A percentile compares a stretch with the other conserved stretches of the same genome.
phyloP scores from a whole-genome alignment of 176 grass and related monocot genomes.

The Themeda triandra region DNA sequence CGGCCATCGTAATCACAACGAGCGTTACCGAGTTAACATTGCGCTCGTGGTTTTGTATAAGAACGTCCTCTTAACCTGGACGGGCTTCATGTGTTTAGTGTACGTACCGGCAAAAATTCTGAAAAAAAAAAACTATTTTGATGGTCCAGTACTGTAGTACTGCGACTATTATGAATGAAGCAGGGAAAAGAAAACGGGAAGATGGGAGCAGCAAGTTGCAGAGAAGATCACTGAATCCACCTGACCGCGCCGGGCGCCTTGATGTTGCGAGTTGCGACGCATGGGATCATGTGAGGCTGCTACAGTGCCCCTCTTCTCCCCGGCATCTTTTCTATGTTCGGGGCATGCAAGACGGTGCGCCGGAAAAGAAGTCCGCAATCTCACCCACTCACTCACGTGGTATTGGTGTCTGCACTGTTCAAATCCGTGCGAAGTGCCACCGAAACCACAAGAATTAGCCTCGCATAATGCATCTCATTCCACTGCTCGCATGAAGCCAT shows the following conservation, averaged over 20 bases:
- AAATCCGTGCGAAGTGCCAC: not conserved
- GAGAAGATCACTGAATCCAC: slow-evolving; percentile 34
- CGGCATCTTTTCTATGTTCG: slow-evolving; percentile 4
- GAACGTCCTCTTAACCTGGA: not conserved
- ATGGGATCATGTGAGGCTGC: slow-evolving; percentile 37
- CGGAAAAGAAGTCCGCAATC: not conserved
- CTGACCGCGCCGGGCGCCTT: slow-evolving; percentile 15
- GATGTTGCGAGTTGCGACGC: slow-evolving; percentile 13
- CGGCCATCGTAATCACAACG: not conserved
- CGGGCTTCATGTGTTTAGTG: not conserved
- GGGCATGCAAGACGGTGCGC: not conserved
- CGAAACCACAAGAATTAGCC: not conserved
- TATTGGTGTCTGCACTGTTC: not conserved
- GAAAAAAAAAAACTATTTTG: not conserved
- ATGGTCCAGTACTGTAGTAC: not conserved
- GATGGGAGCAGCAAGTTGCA: slow-evolving; percentile 2
- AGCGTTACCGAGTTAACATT: not conserved
- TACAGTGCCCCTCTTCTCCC: not conserved
- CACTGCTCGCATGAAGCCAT: not conserved
- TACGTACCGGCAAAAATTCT: not conserved
- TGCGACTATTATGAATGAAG: not conserved
- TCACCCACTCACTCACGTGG: not conserved
- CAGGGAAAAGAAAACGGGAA: too few relatives aligned
- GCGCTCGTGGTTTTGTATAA: not conserved
- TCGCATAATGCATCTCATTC: not conserved